Evolutionary conservation across 1,284 basidiomycete genomes (phyloP), one percentile per base, ranked within the genome.

Genomic region (Puccinia horiana): DNA sequence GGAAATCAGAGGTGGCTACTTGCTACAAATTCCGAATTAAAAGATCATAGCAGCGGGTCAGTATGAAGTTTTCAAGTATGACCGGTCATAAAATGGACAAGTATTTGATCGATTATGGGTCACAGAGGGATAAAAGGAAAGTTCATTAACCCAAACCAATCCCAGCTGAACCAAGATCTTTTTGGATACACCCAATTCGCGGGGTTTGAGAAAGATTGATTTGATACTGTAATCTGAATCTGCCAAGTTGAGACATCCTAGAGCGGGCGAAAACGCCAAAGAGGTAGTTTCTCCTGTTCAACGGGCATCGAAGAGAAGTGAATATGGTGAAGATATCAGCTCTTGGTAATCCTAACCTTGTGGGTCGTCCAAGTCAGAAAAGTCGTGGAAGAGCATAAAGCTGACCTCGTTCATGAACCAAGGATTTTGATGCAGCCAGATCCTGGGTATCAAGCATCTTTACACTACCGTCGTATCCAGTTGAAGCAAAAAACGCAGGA

Each of bases 1-100:
- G 95, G 85, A 92, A 93, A 77, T 95, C 93, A 0, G 94, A 96
- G 0, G 91, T 89, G 74, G 89, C 88, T 20, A 96, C 86, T 82
- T 89, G 91, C 94, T 96, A 84, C 11, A 3, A 37, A n/a, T 37
- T 37, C 6, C 23, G 9, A 56, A 23, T 47, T 44, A 29, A 40
- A 26, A 23, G 5, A 9, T 37, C 35, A 6, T 12, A 12, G 18
- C 26, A 69, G 29, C 20, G 23, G 18, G 18, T 47, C 29, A 11
- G 20, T 37, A 26, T 37, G 58, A 63, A 26, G 26, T 58, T 58
- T 58, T 29, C n/a, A 32, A 42, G 11, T 29, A 37, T 67, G 70
- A 47, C 18, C 32, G 14, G 29, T 18, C 23, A 47, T 49, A 49
- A 26, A 49, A 40, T 40, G n/a, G 9, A 58, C n/a, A 20, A 26